phyloP scores from a whole-genome alignment of 1,284 basidiomycete genomes.

The Trichosporon inkin region DNA sequence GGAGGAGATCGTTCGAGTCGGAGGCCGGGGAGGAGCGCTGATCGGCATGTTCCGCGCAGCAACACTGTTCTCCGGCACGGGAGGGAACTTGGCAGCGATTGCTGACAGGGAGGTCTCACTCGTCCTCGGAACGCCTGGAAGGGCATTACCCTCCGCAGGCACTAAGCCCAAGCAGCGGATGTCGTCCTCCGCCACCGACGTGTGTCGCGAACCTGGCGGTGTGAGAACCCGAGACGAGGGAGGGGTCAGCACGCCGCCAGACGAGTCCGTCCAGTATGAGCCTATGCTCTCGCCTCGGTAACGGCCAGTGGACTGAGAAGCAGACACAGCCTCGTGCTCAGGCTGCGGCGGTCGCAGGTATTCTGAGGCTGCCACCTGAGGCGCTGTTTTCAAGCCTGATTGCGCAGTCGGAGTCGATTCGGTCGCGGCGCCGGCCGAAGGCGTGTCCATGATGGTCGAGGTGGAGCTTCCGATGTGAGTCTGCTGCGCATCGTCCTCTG shows the following conservation, averaged over 20 bases:
- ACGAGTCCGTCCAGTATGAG: constrained; percentile 27
- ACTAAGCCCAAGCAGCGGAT: constrained; percentile 29
- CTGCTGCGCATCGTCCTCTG: no score
- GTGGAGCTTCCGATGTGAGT: not conserved
- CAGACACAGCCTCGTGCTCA: not conserved
- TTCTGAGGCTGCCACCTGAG: not conserved
- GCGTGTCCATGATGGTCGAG: not conserved
- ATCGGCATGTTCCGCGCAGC: constrained; percentile 11
- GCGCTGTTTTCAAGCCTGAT: not conserved
- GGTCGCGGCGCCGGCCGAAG: not conserved
- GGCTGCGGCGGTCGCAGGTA: not conserved
- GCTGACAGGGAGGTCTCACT: constrained; percentile 13
- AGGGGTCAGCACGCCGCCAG: constrained; percentile 18
- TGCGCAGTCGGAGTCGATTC: not conserved
- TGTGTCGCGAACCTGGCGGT: constrained; percentile 8
- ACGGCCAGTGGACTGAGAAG: constrained; percentile 9
- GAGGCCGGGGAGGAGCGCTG: constrained; percentile 15
- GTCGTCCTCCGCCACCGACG: not conserved
- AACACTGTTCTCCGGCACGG: constrained; percentile 40
- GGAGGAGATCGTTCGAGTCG: constrained; percentile 31
- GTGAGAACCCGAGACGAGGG: constrained; percentile 13
- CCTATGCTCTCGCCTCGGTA: constrained; percentile 33
- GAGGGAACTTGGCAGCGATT: constrained; percentile 33
- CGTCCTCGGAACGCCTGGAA: not conserved
- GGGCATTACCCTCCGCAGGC: constrained; percentile 12